Evolutionary conservation across 2,329 filamentous ascomycete species (phyloP), one percentile per base, ranked within the genome.

Genomic region (Claviceps monticola): DNA sequence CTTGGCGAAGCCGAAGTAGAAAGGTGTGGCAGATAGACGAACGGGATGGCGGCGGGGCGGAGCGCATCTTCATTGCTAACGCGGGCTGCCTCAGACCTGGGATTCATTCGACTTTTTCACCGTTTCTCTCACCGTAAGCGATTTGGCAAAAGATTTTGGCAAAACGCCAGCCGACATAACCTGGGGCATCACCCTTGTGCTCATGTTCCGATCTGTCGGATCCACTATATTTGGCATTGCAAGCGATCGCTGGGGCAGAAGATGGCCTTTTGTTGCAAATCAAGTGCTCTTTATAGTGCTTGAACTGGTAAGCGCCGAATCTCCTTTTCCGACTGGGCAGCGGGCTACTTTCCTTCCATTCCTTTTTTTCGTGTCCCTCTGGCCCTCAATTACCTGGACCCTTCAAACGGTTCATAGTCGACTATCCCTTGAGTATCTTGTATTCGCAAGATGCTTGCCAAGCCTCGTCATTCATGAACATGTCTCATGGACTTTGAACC

Each of bases 251-350:
- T 81, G 77, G 56, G 78, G 78, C 4, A 68, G 78, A 47, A 80
- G 79, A 61, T 87, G 84, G 82, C 84, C 84, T 1, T 88, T 89
- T 69, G 74, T 89, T 14, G 61, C 84, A 54, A 89, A 89, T 67
- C 86, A 88, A 66, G 54, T 87, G 21, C 71, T 90, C 19, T 80
- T 90, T 53, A 83, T 86, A 39, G 64, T 82, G 5, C 72, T 90
- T 9, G 84, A 90, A 64, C 72, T 89, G 60, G 83, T 83, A 60
- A 67, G 71, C 64, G n/a, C 5, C 3, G 6, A 29, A 29, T 29
- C 1, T 29, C 29, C 29, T 29, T 29, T 29, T 29, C 9, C 8
- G 29, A 29, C 8, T 9, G 29, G 29, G 8, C 29, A 29, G 29
- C 4, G 29, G 29, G 8, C 29, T 29, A 29, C 29, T 29, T 29